phyloP scores from a whole-genome alignment of 352 stramenopile genomes.

The Blastocystis sp. region DNA sequence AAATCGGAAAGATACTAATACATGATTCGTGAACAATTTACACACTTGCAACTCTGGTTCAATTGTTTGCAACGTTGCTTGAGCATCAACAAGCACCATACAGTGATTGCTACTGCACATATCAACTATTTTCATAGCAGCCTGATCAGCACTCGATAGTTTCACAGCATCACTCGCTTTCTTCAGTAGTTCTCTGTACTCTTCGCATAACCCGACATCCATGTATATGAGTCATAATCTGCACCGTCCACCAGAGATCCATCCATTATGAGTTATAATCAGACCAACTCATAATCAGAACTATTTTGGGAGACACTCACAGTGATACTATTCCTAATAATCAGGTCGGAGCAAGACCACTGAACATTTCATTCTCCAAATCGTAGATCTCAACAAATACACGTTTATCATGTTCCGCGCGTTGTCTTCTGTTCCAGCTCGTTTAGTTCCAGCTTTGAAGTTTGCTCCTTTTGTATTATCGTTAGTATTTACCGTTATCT shows the following conservation, averaged over 20 bases:
- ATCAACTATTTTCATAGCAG: conserved; percentile 18
- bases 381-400: background rate
- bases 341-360: background rate
- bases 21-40: background rate
- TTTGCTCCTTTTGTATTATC: background rate
- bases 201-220: background rate
- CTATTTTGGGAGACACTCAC: background rate
- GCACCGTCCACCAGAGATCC: background rate
- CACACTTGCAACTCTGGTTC: background rate
- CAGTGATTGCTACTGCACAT: conserved; percentile 41
- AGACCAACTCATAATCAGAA: background rate
- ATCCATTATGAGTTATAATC: conserved; percentile 2
- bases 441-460: background rate
- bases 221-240: background rate
- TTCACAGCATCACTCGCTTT: background rate
- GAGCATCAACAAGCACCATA: conserved; percentile 49
- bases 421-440: background rate
- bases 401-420: background rate
- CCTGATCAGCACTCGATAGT: background rate
- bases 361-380: background rate
- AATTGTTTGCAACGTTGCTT: background rate
- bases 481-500: background rate
- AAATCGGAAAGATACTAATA: background rate
- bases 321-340: background rate
- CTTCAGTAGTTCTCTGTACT: background rate